These are phyloP conservation scores for Cladorrhinum sp. DNA, from an alignment of 2,329 filamentous ascomycete species.

Conservation along the genomic window DNA sequence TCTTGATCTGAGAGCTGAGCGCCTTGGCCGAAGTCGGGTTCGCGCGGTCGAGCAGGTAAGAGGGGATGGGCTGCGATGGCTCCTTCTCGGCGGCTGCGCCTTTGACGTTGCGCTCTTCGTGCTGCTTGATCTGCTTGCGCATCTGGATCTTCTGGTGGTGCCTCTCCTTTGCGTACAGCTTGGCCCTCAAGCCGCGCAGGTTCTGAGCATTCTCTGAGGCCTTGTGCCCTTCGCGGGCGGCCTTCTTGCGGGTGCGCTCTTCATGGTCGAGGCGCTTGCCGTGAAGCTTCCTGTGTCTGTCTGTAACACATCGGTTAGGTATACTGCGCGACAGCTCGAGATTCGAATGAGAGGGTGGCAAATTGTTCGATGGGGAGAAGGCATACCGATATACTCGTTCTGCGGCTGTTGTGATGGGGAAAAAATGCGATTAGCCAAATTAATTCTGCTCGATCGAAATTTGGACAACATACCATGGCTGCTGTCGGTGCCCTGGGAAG, in stretches of 20 bases:
- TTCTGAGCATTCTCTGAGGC: conserved; percentile 89
- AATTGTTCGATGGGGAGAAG: not conserved
- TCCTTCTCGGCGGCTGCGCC: conserved; percentile 74
- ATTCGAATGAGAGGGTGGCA: conserved; percentile 37
- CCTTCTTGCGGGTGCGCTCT: conserved; percentile 81
- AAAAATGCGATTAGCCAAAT: not conserved
- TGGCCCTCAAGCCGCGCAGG: conserved; percentile 84
- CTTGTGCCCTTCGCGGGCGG: conserved; percentile 86
- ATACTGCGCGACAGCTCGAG: not conserved
- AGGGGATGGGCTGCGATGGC: conserved; percentile 76
- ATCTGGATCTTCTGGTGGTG: conserved; percentile 98
- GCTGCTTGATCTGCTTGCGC: conserved; percentile 88
- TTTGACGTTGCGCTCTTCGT: conserved; percentile 96
- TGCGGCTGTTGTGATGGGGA: conserved; percentile 59
- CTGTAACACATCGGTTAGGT: conserved; percentile 24
- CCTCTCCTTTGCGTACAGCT: conserved; percentile 88
- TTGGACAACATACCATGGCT: conserved; percentile 23
- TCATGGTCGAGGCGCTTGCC: conserved; percentile 70
- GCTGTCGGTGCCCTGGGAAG: conserved; percentile 16
- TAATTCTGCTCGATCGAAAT: not conserved
- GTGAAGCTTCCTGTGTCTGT: conserved; percentile 28
- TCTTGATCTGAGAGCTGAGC: conserved; percentile 76
- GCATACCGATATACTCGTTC: conserved; percentile 69
- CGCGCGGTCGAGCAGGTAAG: conserved; percentile 87
- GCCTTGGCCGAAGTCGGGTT: conserved; percentile 40